Conservation (phyloP, 2,329 filamentous ascomycete genomes). For the Hortaea sp. region DNA sequence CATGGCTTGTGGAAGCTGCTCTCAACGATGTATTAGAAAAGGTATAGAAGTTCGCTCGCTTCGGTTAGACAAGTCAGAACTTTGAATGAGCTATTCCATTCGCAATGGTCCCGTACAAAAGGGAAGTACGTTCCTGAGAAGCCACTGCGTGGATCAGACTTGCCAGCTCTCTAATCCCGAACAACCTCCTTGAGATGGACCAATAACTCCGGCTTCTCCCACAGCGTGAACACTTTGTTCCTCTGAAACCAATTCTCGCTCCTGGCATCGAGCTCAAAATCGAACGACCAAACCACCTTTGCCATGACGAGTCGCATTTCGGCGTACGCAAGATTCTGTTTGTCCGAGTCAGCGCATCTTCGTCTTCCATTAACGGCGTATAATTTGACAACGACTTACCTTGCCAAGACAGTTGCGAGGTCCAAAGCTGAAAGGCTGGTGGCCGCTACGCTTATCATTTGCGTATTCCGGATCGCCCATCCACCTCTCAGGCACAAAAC, state of each 20-base stretch:
- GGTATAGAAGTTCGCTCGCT: too few relatives aligned
- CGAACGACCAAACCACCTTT: slow-evolving; percentile 31
- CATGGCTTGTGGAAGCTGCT: too few relatives aligned
- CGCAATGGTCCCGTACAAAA: too few relatives aligned
- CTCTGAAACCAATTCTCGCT: slow-evolving; percentile 14
- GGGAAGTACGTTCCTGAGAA: too few relatives aligned
- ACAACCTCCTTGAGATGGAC: slow-evolving; percentile 14
- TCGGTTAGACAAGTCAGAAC: too few relatives aligned
- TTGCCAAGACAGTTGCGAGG: slow-evolving; percentile 24
- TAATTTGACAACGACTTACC: slow-evolving; percentile 20
- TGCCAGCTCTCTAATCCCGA: neutral
- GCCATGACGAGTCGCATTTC: slow-evolving; percentile 31
- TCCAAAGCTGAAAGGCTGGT: slow-evolving; percentile 24
- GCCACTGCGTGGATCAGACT: too few relatives aligned
- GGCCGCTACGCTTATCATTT: slow-evolving; percentile 17
- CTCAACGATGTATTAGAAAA: too few relatives aligned
- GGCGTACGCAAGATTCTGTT: slow-evolving; percentile 25
- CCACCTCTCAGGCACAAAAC: slow-evolving; percentile 24
- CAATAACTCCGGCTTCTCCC: slow-evolving; percentile 16
- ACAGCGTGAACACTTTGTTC: slow-evolving; percentile 13
- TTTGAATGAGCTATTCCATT: too few relatives aligned
- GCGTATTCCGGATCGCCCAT: slow-evolving; percentile 14
- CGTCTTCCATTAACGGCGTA: slow-evolving; percentile 9
- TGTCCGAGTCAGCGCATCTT: too few relatives aligned
- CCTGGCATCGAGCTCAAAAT: slow-evolving; percentile 23